Evolutionary conservation across 352 stramenopile species (phyloP).

Genomic region (Pythium plurisporium): DNA sequence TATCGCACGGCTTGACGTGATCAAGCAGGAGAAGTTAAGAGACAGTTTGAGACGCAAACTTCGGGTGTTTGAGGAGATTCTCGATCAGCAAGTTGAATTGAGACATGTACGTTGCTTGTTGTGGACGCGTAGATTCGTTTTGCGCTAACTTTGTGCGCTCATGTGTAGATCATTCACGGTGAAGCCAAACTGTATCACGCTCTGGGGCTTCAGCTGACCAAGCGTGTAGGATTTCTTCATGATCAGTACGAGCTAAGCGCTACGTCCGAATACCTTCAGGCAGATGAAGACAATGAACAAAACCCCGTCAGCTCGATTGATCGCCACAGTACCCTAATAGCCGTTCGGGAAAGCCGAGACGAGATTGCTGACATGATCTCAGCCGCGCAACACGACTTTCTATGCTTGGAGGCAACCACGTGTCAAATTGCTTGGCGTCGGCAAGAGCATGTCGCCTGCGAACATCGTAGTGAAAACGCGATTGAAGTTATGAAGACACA

Average conservation of each 20-base stretch:
- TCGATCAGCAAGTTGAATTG: constrained; percentile 28
- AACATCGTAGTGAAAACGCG: constrained; percentile 16
- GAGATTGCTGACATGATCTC: constrained; percentile 9
- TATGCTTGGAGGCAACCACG: constrained; percentile 21
- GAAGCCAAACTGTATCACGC: constrained; percentile 16
- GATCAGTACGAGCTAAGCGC: constrained; percentile 3
- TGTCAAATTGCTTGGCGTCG: constrained; percentile 33
- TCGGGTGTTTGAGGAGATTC: constrained; percentile 26
- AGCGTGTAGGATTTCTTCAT: constrained; percentile 15
- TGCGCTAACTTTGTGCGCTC: not conserved
- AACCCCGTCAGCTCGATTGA: constrained; percentile 6
- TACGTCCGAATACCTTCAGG: constrained; percentile 3
- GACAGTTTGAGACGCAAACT: constrained; percentile 23
- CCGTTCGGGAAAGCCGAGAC: constrained; percentile 3
- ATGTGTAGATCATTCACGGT: constrained; percentile 12
- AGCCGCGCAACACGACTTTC: constrained; percentile 11
- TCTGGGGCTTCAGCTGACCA: constrained; percentile 5
- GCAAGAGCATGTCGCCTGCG: constrained; percentile 27
- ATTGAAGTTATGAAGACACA: constrained; percentile 12
- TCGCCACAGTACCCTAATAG: not conserved
- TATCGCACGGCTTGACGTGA: constrained; percentile 34
- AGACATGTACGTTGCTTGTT: constrained; percentile 16
- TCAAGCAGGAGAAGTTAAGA: constrained; percentile 34
- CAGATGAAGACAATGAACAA: not conserved
- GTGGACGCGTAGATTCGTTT: not conserved